These are phyloP conservation scores for Amborella trichopoda DNA, from an alignment of 164 flowering plant genomes.

Conservation along the genomic window DNA sequence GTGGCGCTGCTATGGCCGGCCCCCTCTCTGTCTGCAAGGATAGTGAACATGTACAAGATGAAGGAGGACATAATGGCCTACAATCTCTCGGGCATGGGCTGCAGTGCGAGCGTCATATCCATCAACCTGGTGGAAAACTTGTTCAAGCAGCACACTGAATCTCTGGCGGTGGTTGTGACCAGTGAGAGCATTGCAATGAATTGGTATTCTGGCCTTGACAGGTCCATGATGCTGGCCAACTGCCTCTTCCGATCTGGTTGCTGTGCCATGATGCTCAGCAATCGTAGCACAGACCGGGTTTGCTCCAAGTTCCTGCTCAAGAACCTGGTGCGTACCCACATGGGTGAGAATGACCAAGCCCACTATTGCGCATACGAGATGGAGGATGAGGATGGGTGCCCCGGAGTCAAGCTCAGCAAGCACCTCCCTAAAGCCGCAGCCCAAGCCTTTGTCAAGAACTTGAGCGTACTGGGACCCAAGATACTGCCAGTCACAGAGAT, in stretches of 20 bases:
- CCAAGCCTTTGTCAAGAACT: not conserved
- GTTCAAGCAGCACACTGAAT: conserved; percentile 25
- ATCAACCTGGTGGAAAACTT: conserved; percentile 32
- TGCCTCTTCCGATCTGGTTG: conserved; percentile 55
- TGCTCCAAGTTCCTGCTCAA: conserved; percentile 34
- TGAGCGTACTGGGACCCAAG: not conserved
- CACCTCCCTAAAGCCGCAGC: not conserved
- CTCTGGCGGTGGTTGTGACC: conserved; percentile 38
- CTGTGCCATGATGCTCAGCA: conserved; percentile 47
- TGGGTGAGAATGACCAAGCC: conserved; percentile 42
- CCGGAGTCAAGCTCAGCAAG: conserved; percentile 29
- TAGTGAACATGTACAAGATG: conserved; percentile 57
- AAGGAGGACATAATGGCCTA: conserved; percentile 33
- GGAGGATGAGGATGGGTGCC: conserved; percentile 31
- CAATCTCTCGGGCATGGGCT: conserved; percentile 67
- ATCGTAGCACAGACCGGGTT: conserved; percentile 16
- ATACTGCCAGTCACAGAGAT: not conserved
- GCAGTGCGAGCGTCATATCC: conserved; percentile 56
- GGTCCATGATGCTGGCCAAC: conserved; percentile 54
- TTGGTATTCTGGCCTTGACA: conserved; percentile 50
- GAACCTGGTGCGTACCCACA: conserved; percentile 35
- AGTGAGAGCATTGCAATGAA: conserved; percentile 40
- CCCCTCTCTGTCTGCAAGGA: conserved; percentile 43
- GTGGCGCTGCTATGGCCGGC: conserved; percentile 40
- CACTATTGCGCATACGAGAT: conserved; percentile 35